A percentile compares a stretch with the other conserved stretches of the same genome.
phyloP scores from a whole-genome alignment of 2,329 filamentous ascomycete genomes.

The Tolypocladium nubicola region DNA sequence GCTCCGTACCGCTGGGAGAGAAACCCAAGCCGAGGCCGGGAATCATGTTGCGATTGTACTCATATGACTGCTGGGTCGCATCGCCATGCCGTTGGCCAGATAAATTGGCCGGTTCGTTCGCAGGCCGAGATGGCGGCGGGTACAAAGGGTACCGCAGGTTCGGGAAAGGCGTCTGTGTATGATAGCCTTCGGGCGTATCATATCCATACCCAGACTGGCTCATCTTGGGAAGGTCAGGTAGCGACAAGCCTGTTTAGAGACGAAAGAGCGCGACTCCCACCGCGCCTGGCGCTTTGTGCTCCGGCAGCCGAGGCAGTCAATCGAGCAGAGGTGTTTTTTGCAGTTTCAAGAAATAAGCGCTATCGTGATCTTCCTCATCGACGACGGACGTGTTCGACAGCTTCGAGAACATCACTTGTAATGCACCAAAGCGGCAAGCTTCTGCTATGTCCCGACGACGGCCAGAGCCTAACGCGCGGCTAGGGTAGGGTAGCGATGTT shows the following conservation, averaged over 20 bases:
- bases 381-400: background rate
- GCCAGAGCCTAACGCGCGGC: background rate
- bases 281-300: background rate
- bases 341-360: background rate
- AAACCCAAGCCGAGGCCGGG: slow-evolving; percentile 22
- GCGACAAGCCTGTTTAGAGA: background rate
- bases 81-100: background rate
- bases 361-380: background rate
- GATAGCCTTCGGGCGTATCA: slow-evolving; percentile 12
- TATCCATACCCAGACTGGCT: slow-evolving; percentile 17
- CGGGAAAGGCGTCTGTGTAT: slow-evolving; percentile 9
- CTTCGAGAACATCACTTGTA: background rate
- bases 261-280: background rate
- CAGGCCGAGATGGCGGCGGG: slow-evolving; percentile 3
- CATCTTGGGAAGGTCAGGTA: slow-evolving; percentile 11
- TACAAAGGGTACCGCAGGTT: slow-evolving; percentile 9
- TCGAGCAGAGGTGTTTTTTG: background rate
- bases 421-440: background rate
- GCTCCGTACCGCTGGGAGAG: slow-evolving; percentile 7
- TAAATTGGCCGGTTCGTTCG: background rate
- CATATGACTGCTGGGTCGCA: slow-evolving; percentile 1
- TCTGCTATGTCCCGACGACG: background rate
- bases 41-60: slow-evolving; percentile 13
- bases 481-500: background rate
- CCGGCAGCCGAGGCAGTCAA: background rate